Evolutionary conservation across 2,329 filamentous ascomycete genomes (phyloP), one percentile per base, ranked within the genome.

Genomic region (Fusarium caatingaense): DNA sequence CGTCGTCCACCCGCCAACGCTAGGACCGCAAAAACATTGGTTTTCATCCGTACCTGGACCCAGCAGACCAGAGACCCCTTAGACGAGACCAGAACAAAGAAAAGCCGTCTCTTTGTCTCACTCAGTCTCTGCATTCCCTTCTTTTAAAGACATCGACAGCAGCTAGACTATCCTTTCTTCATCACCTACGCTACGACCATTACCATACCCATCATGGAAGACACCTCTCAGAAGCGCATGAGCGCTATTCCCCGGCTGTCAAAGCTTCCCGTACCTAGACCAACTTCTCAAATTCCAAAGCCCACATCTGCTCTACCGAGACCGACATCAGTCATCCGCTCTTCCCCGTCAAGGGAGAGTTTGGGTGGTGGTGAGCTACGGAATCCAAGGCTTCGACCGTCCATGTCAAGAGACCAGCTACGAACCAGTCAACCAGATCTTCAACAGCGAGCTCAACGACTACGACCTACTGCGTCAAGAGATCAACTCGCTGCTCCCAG

Each of bases 351-450:
- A 1, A 69, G 74, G 37, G 77, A 80, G 30, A 76, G 71, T 8
- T 58, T 66, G 8, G 69, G 53, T 11, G 74, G 73, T 21, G 79
- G 73, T 21, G 79, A 81, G 28, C 67, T 83, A 45, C 79, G 79
- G 61, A 80, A 79, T 47, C 80, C 82, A 18, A 81, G 81, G 56
- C 76, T 84, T 15, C 80, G 83, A 30, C 64, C 79, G 27, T 74
- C 80, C n/a, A 56, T 80, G 47, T 83, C 84, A 6, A 78, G 81
- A 56, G 79, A 80, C 62, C 81, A 78, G 64, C 75, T 83, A 37
- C 77, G 76, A 23, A 64, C 55, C n/a, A 45, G 58, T 27, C 70
- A 59, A 50, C 51, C 59, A 69, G 58, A 62, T 46, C 68, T 44
- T 67, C 72, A 80, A 42, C 66, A 83, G 48, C 79, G 79, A 61